Percentiles rank a stretch among this genome's conserved stretches.
Evolutionary conservation across 352 stramenopile species (phyloP).

Genomic region (Aphanomyces cochlioides): DNA sequence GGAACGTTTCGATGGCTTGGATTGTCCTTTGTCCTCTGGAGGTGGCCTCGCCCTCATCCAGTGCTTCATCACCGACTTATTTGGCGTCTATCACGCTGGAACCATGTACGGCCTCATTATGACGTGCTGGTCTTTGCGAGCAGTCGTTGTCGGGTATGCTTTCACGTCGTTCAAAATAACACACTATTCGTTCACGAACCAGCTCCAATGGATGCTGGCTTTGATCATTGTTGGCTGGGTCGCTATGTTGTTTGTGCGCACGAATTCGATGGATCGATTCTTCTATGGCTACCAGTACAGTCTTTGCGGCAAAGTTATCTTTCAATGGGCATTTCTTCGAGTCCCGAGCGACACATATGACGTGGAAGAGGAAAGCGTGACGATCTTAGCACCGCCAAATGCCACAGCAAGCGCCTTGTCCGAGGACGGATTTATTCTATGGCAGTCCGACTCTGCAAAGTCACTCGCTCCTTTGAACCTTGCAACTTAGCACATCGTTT

Average conservation of each 20-base stretch:
- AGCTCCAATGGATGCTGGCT: constrained; percentile 17
- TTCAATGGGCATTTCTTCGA: background rate
- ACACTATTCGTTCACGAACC: background rate
- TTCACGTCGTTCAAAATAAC: constrained; percentile 7
- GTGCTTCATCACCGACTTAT: constrained; percentile 27
- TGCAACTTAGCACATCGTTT: background rate
- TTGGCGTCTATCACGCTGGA: constrained; percentile 26
- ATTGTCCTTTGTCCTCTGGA: constrained; percentile 23
- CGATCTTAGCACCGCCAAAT: background rate
- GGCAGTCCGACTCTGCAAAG: background rate
- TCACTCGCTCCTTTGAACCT: background rate
- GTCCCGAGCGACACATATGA: background rate
- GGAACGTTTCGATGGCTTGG: background rate
- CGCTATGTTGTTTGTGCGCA: constrained; percentile 20
- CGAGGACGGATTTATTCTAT: background rate
- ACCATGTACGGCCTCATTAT: constrained; percentile 28
- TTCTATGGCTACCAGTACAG: constrained; percentile 26
- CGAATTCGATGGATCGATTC: constrained; percentile 30
- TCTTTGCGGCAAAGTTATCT: constrained; percentile 16
- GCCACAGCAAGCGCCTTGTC: background rate
- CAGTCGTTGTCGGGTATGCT: constrained; percentile 4
- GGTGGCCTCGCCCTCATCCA: constrained; percentile 22
- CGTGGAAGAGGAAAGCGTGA: background rate
- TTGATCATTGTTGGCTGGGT: constrained; percentile 1
- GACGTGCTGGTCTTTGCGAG: constrained; percentile 7